Conservation (phyloP, 257 asterid species). For the Capsicum rhomboideum region DNA sequence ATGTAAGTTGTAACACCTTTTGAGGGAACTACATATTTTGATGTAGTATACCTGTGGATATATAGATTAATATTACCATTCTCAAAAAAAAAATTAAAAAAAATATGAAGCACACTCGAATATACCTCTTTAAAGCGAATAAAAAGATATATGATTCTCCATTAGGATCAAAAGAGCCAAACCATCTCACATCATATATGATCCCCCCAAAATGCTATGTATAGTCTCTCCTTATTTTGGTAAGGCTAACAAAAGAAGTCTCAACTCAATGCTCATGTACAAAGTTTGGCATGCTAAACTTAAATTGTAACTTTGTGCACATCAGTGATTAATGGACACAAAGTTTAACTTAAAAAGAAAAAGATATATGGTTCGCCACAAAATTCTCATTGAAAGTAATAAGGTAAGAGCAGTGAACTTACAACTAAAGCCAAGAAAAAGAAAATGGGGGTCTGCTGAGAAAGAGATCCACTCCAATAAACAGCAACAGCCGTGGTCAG, state of each 20-base stretch:
- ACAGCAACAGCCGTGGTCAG: constrained; percentile 75
- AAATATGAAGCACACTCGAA: background rate
- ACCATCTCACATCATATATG: background rate
- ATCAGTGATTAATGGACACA: background rate
- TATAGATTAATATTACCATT: too few species aligned
- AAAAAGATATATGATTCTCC: background rate
- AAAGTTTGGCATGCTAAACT: background rate
- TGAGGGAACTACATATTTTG: too few species aligned
- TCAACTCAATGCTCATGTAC: background rate
- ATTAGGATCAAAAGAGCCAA: background rate
- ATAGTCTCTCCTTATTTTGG: too few species aligned
- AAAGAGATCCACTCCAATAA: constrained; percentile 69
- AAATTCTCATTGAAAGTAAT: background rate
- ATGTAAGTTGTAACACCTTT: too few species aligned
- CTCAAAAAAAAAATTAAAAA: too few species aligned
- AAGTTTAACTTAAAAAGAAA: background rate
- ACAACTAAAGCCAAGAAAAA: constrained; percentile 77
- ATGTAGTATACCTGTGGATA: too few species aligned
- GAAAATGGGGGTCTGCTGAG: constrained; percentile 52
- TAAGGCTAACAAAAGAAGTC: background rate
- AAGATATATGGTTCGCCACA: background rate
- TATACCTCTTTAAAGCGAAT: background rate
- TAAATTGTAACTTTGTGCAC: background rate
- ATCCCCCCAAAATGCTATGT: background rate
- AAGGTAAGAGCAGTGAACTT: constrained; percentile 29